These are phyloP conservation scores for Excoecaria cochinchinensis DNA, from an alignment of 345 rosid genomes.

Conservation along the genomic window DNA sequence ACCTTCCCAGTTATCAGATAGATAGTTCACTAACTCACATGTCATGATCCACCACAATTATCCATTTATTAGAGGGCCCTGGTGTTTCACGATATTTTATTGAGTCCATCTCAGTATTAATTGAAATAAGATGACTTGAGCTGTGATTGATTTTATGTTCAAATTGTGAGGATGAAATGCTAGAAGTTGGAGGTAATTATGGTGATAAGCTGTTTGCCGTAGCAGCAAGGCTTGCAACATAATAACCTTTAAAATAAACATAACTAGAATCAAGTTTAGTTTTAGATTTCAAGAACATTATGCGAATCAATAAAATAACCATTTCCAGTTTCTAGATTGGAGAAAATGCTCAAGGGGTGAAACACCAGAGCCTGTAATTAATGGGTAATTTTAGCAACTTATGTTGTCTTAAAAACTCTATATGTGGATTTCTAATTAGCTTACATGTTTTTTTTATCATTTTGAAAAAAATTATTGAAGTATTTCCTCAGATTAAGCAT, in stretches of 20 bases:
- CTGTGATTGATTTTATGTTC: neutral
- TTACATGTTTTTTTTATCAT: neutral
- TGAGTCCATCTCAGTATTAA: constrained; percentile 2
- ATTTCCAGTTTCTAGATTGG: too few species aligned
- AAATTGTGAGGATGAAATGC: neutral
- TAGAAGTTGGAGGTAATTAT: neutral
- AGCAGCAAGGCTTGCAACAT: too few species aligned
- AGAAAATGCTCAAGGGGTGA: too few species aligned
- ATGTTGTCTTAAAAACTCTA: too few species aligned
- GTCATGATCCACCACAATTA: constrained; percentile 5
- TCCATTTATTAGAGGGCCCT: constrained; percentile 10
- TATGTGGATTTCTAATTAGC: neutral
- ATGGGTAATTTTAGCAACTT: neutral
- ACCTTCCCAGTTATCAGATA: constrained; percentile 6
- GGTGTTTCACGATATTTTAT: neutral
- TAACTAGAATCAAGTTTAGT: too few species aligned
- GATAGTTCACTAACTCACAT: constrained; percentile 17
- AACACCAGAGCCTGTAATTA: too few species aligned
- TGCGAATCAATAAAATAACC: too few species aligned
- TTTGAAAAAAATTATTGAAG: neutral
- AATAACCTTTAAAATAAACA: too few species aligned
- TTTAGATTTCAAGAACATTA: too few species aligned
- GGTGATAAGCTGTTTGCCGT: too few species aligned
- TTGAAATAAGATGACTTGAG: neutral
- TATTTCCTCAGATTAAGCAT: neutral